phyloP scores from a whole-genome alignment of 2,329 filamentous ascomycete genomes.

The Mariannaea elegans region DNA sequence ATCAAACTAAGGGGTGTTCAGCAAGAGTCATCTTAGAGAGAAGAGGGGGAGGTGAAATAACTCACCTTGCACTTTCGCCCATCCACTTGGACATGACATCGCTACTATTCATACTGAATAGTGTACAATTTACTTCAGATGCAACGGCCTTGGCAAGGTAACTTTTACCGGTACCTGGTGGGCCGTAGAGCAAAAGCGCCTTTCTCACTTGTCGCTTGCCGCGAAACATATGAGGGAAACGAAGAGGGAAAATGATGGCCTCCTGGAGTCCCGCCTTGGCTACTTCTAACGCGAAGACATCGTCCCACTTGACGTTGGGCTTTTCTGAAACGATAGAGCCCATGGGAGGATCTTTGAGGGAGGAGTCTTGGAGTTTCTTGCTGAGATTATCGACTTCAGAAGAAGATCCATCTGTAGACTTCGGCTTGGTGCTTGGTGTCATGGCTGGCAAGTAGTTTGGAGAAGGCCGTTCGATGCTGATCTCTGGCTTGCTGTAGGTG shows the following conservation, averaged over 20 bases:
- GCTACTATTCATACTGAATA: conserved; percentile 18
- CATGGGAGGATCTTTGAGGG: conserved; percentile 13
- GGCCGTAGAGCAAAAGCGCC: conserved; percentile 18
- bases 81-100: conserved; percentile 20
- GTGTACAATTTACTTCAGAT: conserved; percentile 12
- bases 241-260: conserved; percentile 19
- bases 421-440: background rate
- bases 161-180: conserved; percentile 22
- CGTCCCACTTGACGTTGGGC: conserved; percentile 22
- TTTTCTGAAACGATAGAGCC: conserved; percentile 18
- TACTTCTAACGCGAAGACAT: conserved; percentile 15
- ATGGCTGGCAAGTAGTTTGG: background rate
- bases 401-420: background rate
- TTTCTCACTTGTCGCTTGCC: conserved; percentile 17
- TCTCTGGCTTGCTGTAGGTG: too few relatives aligned
- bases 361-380: conserved; percentile 12
- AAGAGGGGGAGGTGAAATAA: background rate
- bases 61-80: conserved; percentile 19
- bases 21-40: background rate
- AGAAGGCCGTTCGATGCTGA: background rate
- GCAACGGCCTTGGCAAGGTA: conserved; percentile 23
- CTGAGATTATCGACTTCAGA: conserved; percentile 12
- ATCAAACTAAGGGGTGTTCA: conserved; percentile 9
- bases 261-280: conserved; percentile 23
- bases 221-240: conserved; percentile 24